Conservation (phyloP, 2,329 filamentous ascomycete species). For the Pyrenophora graminea region DNA sequence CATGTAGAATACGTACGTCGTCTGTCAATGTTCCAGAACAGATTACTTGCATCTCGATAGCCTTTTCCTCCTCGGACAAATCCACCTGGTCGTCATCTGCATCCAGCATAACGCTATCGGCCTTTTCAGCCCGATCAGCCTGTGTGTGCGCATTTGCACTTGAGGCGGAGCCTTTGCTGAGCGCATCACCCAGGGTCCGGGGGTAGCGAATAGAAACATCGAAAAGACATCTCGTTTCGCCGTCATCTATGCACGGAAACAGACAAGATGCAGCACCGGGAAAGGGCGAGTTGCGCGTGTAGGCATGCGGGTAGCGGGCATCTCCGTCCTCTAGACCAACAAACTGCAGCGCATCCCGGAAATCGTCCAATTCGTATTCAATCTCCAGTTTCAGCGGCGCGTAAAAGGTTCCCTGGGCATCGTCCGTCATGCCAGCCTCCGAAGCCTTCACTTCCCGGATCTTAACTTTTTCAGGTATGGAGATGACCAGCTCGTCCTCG, state of each 20-base stretch:
- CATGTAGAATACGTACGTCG: constrained; percentile 56
- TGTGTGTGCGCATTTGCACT: constrained; percentile 17
- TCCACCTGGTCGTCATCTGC: constrained; percentile 48
- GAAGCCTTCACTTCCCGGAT: constrained; percentile 65
- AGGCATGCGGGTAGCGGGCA: constrained; percentile 84
- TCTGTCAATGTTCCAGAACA: constrained; percentile 89
- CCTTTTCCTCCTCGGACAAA: constrained; percentile 76
- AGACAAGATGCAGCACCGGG: constrained; percentile 81
- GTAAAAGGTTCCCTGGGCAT: constrained; percentile 49
- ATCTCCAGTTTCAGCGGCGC: constrained; percentile 68
- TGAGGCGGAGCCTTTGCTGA: constrained; percentile 47
- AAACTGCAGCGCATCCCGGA: constrained; percentile 88
- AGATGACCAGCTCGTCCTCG: constrained; percentile 63
- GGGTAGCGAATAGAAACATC: constrained; percentile 86
- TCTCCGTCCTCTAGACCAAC: constrained; percentile 82
- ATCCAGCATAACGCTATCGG: constrained; percentile 41
- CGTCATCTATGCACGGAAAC: constrained; percentile 92
- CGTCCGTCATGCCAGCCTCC: constrained; percentile 45
- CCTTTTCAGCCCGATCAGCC: constrained; percentile 31
- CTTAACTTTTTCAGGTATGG: constrained; percentile 63
- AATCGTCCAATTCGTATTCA: constrained; percentile 74
- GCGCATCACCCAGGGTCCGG: constrained; percentile 78
- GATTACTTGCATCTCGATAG: constrained; percentile 85
- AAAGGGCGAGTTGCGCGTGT: constrained; percentile 79
- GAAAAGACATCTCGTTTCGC: constrained; percentile 80